Conservation (phyloP, 78 protist genomes). For the Protostelium mycophagum region DNA sequence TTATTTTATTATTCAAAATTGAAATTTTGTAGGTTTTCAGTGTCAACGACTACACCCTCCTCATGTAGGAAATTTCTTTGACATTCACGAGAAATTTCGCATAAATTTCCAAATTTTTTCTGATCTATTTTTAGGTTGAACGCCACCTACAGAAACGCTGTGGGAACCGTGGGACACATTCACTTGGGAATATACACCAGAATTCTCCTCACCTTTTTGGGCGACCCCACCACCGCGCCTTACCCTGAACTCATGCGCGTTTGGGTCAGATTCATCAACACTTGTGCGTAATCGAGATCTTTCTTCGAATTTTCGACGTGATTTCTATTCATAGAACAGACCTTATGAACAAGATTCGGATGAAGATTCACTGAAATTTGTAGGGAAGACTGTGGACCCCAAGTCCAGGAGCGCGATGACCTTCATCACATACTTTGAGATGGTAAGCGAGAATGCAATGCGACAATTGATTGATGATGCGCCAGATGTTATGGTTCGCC, state of each 20-base stretch:
- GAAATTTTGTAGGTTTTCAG: no score
- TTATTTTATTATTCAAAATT: no score
- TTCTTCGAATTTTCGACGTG: neutral
- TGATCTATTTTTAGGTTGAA: neutral
- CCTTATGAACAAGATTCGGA: neutral
- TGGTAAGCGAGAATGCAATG: neutral
- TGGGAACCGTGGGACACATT: neutral
- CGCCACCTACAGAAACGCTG: neutral
- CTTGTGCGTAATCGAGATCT: neutral
- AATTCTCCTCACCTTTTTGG: neutral
- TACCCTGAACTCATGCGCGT: neutral
- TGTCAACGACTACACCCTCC: no score
- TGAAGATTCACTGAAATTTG: neutral
- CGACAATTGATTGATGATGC: neutral
- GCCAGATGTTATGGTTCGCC: neutral
- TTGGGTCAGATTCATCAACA: neutral
- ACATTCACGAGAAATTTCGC: no score
- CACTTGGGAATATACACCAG: neutral
- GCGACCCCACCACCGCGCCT: neutral
- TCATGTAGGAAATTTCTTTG: no score
- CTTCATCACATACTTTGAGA: neutral
- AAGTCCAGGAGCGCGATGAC: neutral
- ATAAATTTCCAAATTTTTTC: no score
- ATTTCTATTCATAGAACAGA: neutral
- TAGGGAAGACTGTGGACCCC: neutral